Base-by-base conservation (phyloP, 257 asterid species). In the Solanum corneliomulleri region DNA sequence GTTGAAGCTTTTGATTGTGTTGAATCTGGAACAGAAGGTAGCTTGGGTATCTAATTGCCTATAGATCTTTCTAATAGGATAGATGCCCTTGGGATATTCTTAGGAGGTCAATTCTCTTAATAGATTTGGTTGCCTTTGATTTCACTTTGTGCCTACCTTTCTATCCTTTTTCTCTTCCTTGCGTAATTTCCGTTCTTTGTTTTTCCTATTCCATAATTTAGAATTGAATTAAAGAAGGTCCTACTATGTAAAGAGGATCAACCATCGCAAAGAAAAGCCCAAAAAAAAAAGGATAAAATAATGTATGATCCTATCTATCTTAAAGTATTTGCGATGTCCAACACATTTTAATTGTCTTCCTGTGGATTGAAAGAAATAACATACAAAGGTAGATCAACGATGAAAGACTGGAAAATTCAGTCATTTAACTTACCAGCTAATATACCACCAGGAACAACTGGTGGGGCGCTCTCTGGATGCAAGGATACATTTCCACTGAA, bases 381-480 rank as follows among this genome's bases (percentile, higher is more conserved):
- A 47, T 49, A 49, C 14, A 23, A 49, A 47, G 44, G 69, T 80
- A 52, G 69, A 80, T 49, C 85, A 80, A 47, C 20, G 69, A 29
- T 49, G 85, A 49, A 80, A n/a, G 58, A 76, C 37, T n/a, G 35
- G 60, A 10, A 86, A 56, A 86, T 44, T 68, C 84, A 15, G 82
- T 14, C 45, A 71, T 81, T 74, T 87, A 82, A 87, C 97, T 74
- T 93, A 97, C 99, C 99, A 91, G 99, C 99, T 86, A 97, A 98
- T 90, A 97, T 94, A 82, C 99, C 99, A 52, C 99, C 99, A 90
- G 93, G 88, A 89, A 97, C 95, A 93, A 92, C 92, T 45, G 94
- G 86, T 39, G 87, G 70, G 74, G 88, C 74, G 86, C 90, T 87
- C 86, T 86, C 91, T 62, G 95, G 93, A 85, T 78, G 90, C 90